Base-by-base conservation (phyloP, 306 rosid species). In the Prinsepia uniflora region DNA sequence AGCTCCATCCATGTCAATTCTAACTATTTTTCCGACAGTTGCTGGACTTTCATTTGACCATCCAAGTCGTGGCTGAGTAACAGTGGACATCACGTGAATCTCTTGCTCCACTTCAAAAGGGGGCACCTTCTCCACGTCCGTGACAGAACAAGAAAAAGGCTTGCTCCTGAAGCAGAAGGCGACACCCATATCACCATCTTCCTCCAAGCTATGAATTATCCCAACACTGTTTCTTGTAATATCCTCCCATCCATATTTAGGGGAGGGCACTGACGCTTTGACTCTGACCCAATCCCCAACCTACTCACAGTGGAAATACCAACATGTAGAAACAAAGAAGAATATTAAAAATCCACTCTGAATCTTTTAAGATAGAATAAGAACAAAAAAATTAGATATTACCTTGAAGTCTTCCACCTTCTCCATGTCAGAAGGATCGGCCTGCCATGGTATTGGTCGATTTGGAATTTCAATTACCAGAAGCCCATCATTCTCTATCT, bases 211-310 rank as follows among this genome's bases (percentile, higher is more conserved):
- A 81, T 94, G 99, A 79, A 94, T 94, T 71, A 94, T 69, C 63
- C 99, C 99, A 79, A 94, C 71, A 79, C 96, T 87, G 82, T 81
- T 90, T 85, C 96, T 89, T 34, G 94, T 84, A 70, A 91, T 79
- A 75, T 94, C 99, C 61, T 94, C 99, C 99, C 99, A 94, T 66
- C 99, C 99, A 68, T 94, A 94, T 82, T 87, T 94, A 64, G 99
- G 99, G 68, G 99, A 91, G 40, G 99, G 83, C 52, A 94, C 99
- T 5, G 99, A 90, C 78, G 99, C 87, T 81, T 94, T 94, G 81
- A 94, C 99, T 86, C 90, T 83, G 63, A 91, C 99, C 99, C 99
- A 94, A 73, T 94, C 96, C 75, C 99, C 99, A 67, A 94, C 97
- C 99, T 94, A 81, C 65, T 53, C 72, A 56, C 59, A 60, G 41